Base-by-base conservation (phyloP, 352 stramenopile species). In the Pythium apleroticum region DNA sequence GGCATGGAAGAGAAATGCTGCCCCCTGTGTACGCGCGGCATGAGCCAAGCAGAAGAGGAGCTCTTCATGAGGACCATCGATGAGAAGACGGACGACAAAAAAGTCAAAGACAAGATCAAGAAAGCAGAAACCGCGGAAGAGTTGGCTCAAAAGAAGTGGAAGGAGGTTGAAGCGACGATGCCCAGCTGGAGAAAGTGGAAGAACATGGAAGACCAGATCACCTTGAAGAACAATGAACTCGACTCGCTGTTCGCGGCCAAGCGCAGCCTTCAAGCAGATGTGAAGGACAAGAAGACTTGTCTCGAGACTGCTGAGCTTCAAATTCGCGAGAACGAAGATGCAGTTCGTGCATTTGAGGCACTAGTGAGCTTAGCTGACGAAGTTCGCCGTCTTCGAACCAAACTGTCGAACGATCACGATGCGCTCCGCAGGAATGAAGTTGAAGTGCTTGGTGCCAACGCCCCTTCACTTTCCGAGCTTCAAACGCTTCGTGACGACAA, bases 1-100 rank as follows among this genome's bases (percentile, higher is more conserved):
- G 88, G 88, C 8, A 69, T 91, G 9, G 88, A 84, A 27, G 88
- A 96, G 0, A 78, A 90, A 27, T 91, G 81, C 43, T 96, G 88
- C 33, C 88, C 88, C 3, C 59, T 96, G 3, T 96, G 88, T 56
- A 69, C 78, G 20, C 81, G 87, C 12, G 74, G 72, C 11, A 80
- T 96, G 77, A 78, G 46, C n/a, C 60, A 63, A 1, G 66, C 75
- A 6, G 85, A 96, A 69, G 77, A 85, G 22, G 62, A 81, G 22
- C 65, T 77, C 15, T 96, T 93, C 33, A 63, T 79, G 22, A 65
- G 68, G n/a, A 77, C 78, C 37, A 76, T 96, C 33, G 79, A 82
- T 43, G 74, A 89, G 17, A 93, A 92, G 53, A 93, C 84, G 3
- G 84, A 93, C 52, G 84, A 91, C 61, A 69, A 62, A 6, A 93